Conservation (phyloP, 176 grass and related monocot species). For the Hyparrhenia diplandra region DNA sequence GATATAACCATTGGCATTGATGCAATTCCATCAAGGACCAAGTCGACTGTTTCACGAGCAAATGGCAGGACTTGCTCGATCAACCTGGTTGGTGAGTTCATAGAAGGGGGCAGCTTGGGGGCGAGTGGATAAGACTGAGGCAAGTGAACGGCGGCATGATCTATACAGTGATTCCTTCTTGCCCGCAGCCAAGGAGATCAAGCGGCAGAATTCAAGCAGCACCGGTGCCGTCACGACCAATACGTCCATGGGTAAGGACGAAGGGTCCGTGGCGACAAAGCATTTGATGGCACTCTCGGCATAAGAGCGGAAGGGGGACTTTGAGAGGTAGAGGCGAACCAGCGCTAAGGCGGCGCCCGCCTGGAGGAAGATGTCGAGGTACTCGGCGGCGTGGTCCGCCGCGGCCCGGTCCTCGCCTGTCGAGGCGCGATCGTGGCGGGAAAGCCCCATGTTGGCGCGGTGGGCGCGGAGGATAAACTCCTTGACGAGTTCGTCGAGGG, state of each 20-base stretch:
- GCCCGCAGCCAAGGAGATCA: conserved; percentile 44
- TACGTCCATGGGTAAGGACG: conserved; percentile 30
- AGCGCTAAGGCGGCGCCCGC: conserved; percentile 55
- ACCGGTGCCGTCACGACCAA: conserved; percentile 40
- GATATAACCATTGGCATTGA: conserved; percentile 46
- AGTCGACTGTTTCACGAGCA: conserved; percentile 47
- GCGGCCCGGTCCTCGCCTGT: background rate
- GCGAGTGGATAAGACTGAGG: conserved; percentile 37
- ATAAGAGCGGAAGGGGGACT: background rate
- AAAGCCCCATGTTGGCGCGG: background rate
- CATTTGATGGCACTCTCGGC: conserved; percentile 58
- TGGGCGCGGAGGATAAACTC: conserved; percentile 47
- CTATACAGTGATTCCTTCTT: conserved; percentile 55
- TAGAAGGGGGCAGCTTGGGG: conserved; percentile 15
- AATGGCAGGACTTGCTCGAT: conserved; percentile 70
- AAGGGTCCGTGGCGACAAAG: conserved; percentile 44
- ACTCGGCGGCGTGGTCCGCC: conserved; percentile 25
- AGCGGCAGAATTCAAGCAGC: conserved; percentile 66
- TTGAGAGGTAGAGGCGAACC: conserved; percentile 72
- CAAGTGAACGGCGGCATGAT: conserved; percentile 54
- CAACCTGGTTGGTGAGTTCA: conserved; percentile 35
- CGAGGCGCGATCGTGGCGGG: conserved; percentile 2
- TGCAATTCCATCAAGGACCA: conserved; percentile 48
- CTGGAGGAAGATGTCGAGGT: conserved; percentile 68
- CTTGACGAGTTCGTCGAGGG: conserved; percentile 61